Conservation (phyloP, 176 grass and related monocot genomes). For the Oryza glumipatula region DNA sequence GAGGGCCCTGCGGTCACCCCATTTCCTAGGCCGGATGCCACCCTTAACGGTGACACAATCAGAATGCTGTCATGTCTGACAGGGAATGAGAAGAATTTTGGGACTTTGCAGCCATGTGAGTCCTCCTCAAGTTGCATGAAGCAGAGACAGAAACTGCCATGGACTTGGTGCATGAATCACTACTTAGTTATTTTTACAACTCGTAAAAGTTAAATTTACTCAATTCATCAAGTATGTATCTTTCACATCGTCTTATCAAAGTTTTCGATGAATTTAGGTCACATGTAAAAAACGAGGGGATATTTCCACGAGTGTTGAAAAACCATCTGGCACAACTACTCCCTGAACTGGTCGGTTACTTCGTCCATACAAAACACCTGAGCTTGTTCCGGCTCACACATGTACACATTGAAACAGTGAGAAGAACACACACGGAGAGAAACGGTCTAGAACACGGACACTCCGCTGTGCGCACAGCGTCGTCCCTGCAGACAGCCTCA, state of each 20-base stretch:
- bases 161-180: not conserved
- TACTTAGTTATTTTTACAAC: too few relatives aligned
- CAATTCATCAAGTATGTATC: too few relatives aligned
- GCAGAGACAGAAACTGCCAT: not conserved
- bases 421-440: not conserved
- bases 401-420: not conserved
- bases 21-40: not conserved
- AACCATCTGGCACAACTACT: not conserved
- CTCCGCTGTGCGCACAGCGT: not conserved
- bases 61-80: not conserved
- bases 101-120: not conserved
- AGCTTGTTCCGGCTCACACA: not conserved
- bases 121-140: conserved; percentile 2
- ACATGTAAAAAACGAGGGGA: too few relatives aligned
- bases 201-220: too few relatives aligned
- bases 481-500: not conserved
- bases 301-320: too few relatives aligned
- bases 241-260: too few relatives aligned
- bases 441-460: not conserved
- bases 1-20: not conserved
- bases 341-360: not conserved
- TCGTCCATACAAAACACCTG: not conserved
- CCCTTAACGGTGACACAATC: not conserved
- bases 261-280: too few relatives aligned
- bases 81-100: not conserved